A percentile compares a stretch with the other conserved stretches of the same genome.
Conservation (phyloP, 2,329 filamentous ascomycete genomes). For the Stromatinia cepivora region DNA sequence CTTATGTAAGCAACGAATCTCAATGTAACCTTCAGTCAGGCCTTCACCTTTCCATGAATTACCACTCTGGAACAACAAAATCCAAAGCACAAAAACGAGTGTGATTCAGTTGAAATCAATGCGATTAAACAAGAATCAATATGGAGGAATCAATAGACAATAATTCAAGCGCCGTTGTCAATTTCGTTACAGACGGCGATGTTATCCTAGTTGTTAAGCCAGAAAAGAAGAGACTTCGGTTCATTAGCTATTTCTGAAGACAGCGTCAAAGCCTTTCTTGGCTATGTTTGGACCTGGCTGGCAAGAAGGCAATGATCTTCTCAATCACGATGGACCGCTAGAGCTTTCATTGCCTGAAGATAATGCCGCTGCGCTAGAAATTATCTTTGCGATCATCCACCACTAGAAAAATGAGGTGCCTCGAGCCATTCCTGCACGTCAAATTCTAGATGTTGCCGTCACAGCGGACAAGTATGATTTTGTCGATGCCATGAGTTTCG, state of each 20-base stretch:
- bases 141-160: slow-evolving; percentile 8
- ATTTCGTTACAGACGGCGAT: slow-evolving; percentile 28
- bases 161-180: neutral
- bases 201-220: slow-evolving; percentile 28
- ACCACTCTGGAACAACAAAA: neutral
- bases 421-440: slow-evolving; percentile 22
- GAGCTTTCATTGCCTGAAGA: slow-evolving; percentile 28
- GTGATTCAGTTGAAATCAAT: neutral
- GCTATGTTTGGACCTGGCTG: slow-evolving; percentile 27
- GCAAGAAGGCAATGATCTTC: slow-evolving; percentile 21
- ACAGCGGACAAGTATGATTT: slow-evolving; percentile 30
- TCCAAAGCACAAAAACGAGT: neutral
- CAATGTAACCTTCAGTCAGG: neutral
- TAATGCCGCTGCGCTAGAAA: slow-evolving; percentile 23
- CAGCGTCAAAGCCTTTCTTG: slow-evolving; percentile 27
- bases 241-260: slow-evolving; percentile 27
- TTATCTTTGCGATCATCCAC: slow-evolving; percentile 28
- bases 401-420: slow-evolving; percentile 23
- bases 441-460: slow-evolving; percentile 24
- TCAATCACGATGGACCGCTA: slow-evolving; percentile 19
- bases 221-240: slow-evolving; percentile 26
- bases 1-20: neutral
- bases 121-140: neutral
- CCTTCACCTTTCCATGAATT: neutral
- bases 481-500: slow-evolving; percentile 24